Conservation (phyloP, 129 eudicot genomes). For the Saussurea involucrata region DNA sequence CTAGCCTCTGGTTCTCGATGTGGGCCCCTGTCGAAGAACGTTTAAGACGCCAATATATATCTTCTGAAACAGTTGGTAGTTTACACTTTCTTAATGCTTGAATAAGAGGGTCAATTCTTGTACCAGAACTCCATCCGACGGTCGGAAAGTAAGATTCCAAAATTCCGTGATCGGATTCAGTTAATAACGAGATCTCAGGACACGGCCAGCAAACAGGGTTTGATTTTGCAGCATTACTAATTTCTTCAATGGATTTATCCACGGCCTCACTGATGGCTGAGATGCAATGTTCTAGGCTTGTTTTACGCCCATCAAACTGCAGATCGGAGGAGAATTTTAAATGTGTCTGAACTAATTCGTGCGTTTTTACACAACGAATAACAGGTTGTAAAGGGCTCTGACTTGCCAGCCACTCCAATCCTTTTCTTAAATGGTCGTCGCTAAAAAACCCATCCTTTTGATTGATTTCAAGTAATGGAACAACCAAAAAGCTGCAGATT, state of each 20-base stretch:
- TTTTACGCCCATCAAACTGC: constrained; percentile 28
- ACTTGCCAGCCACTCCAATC: constrained; percentile 81
- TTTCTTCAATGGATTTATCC: constrained; percentile 46
- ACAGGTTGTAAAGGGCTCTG: constrained; percentile 61
- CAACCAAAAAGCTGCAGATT: constrained; percentile 33
- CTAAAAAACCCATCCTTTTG: constrained; percentile 50
- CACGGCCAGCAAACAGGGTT: constrained; percentile 83
- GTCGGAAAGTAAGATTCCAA: constrained; percentile 51
- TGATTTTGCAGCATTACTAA: constrained; percentile 50
- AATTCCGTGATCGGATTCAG: constrained; percentile 33
- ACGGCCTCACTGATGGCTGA: constrained; percentile 67
- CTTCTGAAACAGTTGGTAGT: constrained; percentile 48
- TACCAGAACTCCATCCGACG: constrained; percentile 73
- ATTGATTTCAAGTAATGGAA: constrained; percentile 32
- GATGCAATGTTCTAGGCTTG: constrained; percentile 50
- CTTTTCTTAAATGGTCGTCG: constrained; percentile 52
- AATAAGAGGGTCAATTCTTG: constrained; percentile 43
- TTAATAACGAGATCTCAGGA: constrained; percentile 64
- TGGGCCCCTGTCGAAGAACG: constrained; percentile 30
- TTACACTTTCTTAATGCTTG: constrained; percentile 45
- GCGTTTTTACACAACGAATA: constrained; percentile 48
- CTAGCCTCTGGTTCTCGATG: constrained; percentile 44
- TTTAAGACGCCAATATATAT: constrained; percentile 37
- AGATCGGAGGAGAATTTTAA: constrained; percentile 34
- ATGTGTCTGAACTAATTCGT: constrained; percentile 55